Evolutionary conservation across 768 basidiomycete species (phyloP).

Genomic region (Auriculariales sp.): DNA sequence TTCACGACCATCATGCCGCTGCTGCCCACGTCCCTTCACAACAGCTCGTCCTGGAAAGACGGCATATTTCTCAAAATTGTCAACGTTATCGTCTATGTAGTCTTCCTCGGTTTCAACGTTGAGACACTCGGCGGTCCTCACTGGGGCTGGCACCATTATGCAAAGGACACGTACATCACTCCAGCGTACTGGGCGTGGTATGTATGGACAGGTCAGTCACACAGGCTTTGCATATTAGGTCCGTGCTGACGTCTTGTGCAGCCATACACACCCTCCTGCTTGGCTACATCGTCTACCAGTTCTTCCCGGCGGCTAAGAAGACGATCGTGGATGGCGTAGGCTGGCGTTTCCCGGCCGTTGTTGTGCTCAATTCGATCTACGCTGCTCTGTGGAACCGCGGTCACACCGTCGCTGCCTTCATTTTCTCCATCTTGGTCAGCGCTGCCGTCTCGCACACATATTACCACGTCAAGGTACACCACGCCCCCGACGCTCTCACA

Average conservation of each 20-base stretch:
- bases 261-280: conserved; percentile 27
- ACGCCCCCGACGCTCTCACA: conserved; percentile 15
- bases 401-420: conserved; percentile 25
- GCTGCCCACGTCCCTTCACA: background rate
- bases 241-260: too few relatives aligned
- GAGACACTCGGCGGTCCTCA: conserved; percentile 22
- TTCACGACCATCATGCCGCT: too few relatives aligned
- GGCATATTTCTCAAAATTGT: conserved; percentile 21
- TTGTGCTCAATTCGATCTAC: conserved; percentile 26
- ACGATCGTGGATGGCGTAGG: conserved; percentile 24
- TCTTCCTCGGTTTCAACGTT: conserved; percentile 19
- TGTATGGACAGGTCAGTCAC: conserved; percentile 22
- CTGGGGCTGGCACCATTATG: conserved; percentile 16
- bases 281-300: conserved; percentile 21
- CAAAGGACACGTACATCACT: conserved; percentile 26
- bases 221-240: too few relatives aligned
- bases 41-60: conserved; percentile 14
- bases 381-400: conserved; percentile 17
- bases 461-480: conserved; percentile 25
- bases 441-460: conserved; percentile 24
- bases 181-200: conserved; percentile 22
- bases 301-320: conserved; percentile 14
- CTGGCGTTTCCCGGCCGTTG: conserved; percentile 27
- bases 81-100: conserved; percentile 21
- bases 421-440: conserved; percentile 23